These are phyloP conservation scores for Massariosphaeria phaeospora DNA, from an alignment of 495 filamentous ascomycete genomes.

Conservation along the genomic window DNA sequence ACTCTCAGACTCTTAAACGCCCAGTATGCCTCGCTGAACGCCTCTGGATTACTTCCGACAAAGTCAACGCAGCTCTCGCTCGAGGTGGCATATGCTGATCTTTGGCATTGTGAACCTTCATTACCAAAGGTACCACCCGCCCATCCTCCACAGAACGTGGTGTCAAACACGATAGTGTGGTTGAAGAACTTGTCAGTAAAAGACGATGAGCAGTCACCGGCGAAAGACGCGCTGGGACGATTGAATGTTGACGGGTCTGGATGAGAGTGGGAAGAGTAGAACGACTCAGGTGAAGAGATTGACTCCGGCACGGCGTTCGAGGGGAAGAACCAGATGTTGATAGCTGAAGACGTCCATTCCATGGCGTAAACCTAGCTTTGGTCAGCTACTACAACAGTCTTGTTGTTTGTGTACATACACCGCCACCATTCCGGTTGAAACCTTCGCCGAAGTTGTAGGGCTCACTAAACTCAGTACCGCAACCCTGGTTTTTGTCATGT, in stretches of 20 bases:
- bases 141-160: conserved; percentile 30
- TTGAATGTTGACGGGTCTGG: conserved; percentile 60
- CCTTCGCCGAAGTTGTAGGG: conserved; percentile 48
- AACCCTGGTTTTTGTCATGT: conserved; percentile 23
- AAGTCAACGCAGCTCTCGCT: conserved; percentile 17
- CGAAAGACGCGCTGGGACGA: conserved; percentile 48
- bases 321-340: conserved; percentile 60
- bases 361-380: conserved; percentile 49
- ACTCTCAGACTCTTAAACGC: conserved; percentile 19
- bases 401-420: conserved; percentile 28
- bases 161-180: conserved; percentile 35
- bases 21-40: conserved; percentile 27
- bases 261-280: background rate
- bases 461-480: conserved; percentile 5
- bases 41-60: conserved; percentile 19
- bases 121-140: conserved; percentile 16
- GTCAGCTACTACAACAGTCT: too few species aligned
- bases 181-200: conserved; percentile 32
- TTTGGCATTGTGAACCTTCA: background rate
- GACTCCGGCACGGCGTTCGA: conserved; percentile 50
- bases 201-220: conserved; percentile 32
- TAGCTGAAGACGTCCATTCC: conserved; percentile 56
- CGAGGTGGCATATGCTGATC: background rate
- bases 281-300: conserved; percentile 41
- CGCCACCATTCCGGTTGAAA: conserved; percentile 57